Evolutionary conservation across 345 rosid species (phyloP).

Genomic region (Populus simonii): DNA sequence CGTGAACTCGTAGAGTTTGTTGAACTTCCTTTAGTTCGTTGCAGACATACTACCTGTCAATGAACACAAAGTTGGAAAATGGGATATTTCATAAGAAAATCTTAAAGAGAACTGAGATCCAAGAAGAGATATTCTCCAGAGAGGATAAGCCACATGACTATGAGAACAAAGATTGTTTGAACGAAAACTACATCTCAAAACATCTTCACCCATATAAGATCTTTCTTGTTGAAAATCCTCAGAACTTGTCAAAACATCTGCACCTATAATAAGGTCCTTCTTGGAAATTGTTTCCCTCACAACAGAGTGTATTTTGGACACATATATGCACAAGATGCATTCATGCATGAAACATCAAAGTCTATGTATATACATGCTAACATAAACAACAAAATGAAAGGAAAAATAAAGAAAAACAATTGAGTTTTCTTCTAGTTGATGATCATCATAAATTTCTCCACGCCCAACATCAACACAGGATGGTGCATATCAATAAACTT

Average conservation of each 20-base stretch:
- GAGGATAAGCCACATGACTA: not conserved
- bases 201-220: not conserved
- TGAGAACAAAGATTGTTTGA: not conserved
- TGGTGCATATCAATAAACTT: not conserved
- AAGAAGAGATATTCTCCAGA: not conserved
- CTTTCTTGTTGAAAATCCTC: not conserved
- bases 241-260: not conserved
- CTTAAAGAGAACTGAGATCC: not conserved
- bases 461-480: not conserved
- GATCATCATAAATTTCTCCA: not conserved
- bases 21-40: constrained; percentile 54
- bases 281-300: not conserved
- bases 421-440: not conserved
- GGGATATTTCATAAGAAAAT: not conserved
- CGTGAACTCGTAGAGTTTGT: constrained; percentile 31
- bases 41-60: constrained; percentile 75
- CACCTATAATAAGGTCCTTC: not conserved
- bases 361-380: not conserved
- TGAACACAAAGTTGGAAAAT: constrained; percentile 11
- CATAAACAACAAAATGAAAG: not conserved
- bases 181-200: not conserved
- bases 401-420: not conserved
- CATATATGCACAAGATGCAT: not conserved
- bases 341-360: not conserved
- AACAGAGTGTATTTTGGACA: not conserved